A percentile compares a stretch with the other conserved stretches of the same genome.
phyloP scores from a whole-genome alignment of 768 basidiomycete species.

The Suillus subluteus region DNA sequence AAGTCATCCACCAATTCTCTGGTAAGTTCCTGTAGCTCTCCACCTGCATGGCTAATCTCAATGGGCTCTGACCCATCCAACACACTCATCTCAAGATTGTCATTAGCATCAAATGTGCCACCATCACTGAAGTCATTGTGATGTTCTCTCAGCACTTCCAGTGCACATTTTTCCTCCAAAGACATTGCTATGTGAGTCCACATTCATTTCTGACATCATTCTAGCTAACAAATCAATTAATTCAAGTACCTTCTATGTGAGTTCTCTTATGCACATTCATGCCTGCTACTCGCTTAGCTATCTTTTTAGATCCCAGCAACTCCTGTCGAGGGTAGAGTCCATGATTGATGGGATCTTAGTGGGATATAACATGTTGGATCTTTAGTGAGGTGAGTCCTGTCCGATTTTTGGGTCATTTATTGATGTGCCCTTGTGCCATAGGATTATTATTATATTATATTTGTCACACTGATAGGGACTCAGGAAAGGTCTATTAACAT shows the following conservation, averaged over 20 bases:
- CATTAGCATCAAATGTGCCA: not conserved
- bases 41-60: conserved; percentile 6
- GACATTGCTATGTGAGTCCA: not conserved
- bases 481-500: too few species aligned
- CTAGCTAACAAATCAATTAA: not conserved
- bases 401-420: not conserved
- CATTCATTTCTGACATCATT: too few species aligned
- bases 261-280: not conserved
- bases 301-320: not conserved
- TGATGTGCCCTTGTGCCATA: too few species aligned
- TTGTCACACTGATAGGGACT: too few species aligned
- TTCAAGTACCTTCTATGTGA: not conserved
- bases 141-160: not conserved
- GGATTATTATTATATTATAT: too few species aligned
- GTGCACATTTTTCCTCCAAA: not conserved
- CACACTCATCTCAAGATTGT: not conserved
- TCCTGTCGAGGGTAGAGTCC: not conserved
- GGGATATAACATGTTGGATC: not conserved
- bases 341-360: not conserved
- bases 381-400: not conserved
- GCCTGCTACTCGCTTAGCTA: not conserved
- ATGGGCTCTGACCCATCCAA: conserved; percentile 1
- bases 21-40: not conserved
- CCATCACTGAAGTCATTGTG: not conserved
- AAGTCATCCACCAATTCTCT: not conserved